phyloP scores from a whole-genome alignment of 2,329 filamentous ascomycete species.

The Paradendryphiella salina region DNA sequence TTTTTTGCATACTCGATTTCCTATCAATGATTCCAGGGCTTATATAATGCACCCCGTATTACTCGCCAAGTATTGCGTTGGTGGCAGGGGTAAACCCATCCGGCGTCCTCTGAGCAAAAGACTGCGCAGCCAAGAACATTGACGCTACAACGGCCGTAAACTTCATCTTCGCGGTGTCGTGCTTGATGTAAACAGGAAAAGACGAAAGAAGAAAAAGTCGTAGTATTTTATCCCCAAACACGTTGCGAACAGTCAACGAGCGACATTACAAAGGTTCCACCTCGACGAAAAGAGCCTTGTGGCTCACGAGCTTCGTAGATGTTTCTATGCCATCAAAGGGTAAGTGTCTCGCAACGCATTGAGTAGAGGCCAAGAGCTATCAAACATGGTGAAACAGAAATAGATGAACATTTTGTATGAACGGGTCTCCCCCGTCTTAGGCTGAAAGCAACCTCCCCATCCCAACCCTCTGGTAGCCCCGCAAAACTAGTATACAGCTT shows the following conservation, averaged over 20 bases:
- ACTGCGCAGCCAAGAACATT: slow-evolving; percentile 18
- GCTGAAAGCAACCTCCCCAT: neutral
- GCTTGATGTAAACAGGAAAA: no score
- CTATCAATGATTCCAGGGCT: slow-evolving; percentile 34
- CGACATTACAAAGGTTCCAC: slow-evolving; percentile 1
- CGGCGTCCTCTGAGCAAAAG: slow-evolving; percentile 30
- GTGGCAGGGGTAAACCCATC: slow-evolving; percentile 29
- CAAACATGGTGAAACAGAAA: neutral
- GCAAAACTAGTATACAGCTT: neutral
- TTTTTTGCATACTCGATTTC: slow-evolving; percentile 28
- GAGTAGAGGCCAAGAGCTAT: neutral
- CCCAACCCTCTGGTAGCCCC: neutral
- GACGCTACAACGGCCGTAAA: slow-evolving; percentile 6
- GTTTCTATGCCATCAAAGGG: neutral
- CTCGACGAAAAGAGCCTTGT: neutral
- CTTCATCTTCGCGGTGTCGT: slow-evolving; percentile 11
- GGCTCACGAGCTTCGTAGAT: neutral
- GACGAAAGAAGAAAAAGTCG: neutral
- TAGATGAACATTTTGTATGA: neutral
- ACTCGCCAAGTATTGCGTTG: slow-evolving; percentile 34
- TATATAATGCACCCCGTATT: slow-evolving; percentile 37
- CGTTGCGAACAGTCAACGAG: neutral
- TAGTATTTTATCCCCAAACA: no score
- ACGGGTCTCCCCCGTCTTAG: neutral
- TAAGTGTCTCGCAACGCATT: neutral